Percentiles rank a stretch among this genome's conserved stretches.
These are phyloP conservation scores for Phalaenopsis hybrid DNA, from an alignment of 116 monocot genomes.

Conservation along the genomic window DNA sequence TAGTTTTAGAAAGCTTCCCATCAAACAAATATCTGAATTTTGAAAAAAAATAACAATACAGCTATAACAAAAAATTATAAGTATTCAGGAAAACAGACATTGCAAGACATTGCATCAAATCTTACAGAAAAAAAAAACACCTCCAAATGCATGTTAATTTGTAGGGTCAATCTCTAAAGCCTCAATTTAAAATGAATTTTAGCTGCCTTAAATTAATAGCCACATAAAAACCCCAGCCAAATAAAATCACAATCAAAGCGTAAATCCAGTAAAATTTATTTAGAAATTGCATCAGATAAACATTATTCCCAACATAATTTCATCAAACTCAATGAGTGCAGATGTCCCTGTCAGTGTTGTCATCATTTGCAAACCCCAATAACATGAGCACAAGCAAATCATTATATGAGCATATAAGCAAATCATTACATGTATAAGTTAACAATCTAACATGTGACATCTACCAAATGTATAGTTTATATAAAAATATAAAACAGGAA, in stretches of 20 bases:
- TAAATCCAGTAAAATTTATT: not conserved
- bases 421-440: not conserved
- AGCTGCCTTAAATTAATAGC: no score
- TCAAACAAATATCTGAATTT: not conserved
- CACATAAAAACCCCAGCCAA: not conserved
- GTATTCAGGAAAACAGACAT: not conserved
- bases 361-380: constrained; percentile 1
- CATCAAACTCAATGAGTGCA: not conserved
- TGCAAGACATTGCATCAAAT: no score
- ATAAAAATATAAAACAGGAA: no score
- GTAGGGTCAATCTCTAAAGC: no score
- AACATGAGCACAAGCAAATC: not conserved
- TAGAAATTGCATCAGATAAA: not conserved
- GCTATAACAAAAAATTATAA: not conserved
- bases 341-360: constrained; percentile 1
- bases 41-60: not conserved
- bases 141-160: no score
- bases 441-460: no score
- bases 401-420: not conserved
- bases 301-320: not conserved
- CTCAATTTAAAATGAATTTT: no score
- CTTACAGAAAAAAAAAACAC: no score
- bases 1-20: not conserved
- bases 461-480: no score
- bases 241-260: not conserved